Base-by-base conservation (phyloP, 257 asterid genomes). In the Hygrophila difformis region DNA sequence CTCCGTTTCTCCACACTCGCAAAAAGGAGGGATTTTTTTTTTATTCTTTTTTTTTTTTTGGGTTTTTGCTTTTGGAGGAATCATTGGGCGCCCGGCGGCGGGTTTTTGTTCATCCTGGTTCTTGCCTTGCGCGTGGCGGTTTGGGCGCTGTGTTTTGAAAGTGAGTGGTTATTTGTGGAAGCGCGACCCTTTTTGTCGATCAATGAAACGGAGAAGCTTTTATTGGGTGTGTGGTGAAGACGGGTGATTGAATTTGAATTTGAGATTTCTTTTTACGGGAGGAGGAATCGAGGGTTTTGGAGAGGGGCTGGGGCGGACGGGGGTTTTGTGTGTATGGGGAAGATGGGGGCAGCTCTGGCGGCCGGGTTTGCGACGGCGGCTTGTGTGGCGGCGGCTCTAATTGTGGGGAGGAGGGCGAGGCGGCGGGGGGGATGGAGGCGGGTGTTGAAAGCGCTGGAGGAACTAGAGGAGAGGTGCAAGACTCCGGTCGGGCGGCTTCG, bases 341-440 rank as follows among this genome's bases (percentile, higher is more conserved):
- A 69, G 65, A 66, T 75, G 39, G 89, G 59, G 55, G 61, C 68
- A 53, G 77, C 80, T 49, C 12, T 77, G 60, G 87, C 68, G 62
- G 82, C 78, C 45, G 94, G 81, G 11, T 72, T 82, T 59, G 86
- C 96, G 13, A 55, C 65, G 77, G 94, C 75, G 55, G 91, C 79
- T 48, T 75, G 86, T 60, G 74, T 73, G 45, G 73, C 53, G 63
- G 88, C 89, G 52, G 77, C 75, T 17, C 68, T 74, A 43, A 62
- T 86, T 81, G 94, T 77, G 7, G 75, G 87, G 29, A 53, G 76
- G 66, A 74, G 84, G 15, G 81, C 69, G 18, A 51, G 60, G 34
- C 67, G 77, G 67, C 50, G 72, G 65, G 62, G 77, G 67, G 73
- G 82, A 33, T 84, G 94, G 94, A 60, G 63, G 55, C 66, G 71